Base-by-base conservation (phyloP, 352 stramenopile species). In the Peronospora belbahrii region DNA sequence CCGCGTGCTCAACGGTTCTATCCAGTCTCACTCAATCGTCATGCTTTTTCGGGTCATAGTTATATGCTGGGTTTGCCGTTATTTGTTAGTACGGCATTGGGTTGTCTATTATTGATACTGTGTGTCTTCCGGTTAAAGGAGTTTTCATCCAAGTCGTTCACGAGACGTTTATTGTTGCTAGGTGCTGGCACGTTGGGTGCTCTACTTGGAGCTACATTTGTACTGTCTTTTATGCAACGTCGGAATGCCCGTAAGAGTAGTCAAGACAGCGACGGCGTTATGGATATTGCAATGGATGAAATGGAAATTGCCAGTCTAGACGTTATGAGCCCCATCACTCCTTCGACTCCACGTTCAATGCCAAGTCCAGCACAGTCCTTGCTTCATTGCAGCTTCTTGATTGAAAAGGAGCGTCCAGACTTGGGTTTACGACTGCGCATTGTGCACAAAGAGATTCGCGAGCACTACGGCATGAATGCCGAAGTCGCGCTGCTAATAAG, bases 381-480 rank as follows among this genome's bases (percentile, higher is more conserved):
- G 23, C 56, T 75, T 19, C 35, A 44, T 20, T 56, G 54, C 3
- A 54, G 47, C 34, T 79, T 82, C 36, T 34, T 62, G 15, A 49
- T 82, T 2, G 59, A 64, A 24, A 59, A 56, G 17, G 25, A 65
- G n/a, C 67, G 70, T 15, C 70, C 70, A 9, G 65, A 82, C 8
- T 55, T 79, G 14, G 27, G 32, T 20, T 50, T 55, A 10, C 42
- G 58, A 19, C 33, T 82, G 27, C 44, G 41, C 28, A 39, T 52
- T 5, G 56, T 75, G 22, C 67, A 79, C 34, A 51, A 52, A 40
- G 67, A 82, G 36, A 73, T 82, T 40, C 62, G 64, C 10, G 65
- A 82, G 42, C 66, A 67, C 36, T 82, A 67, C 25, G 70, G 70
- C 4, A 47, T 62, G 51, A 52, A 54, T 27, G 67, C 70, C 9